phyloP scores from a whole-genome alignment of 2,329 filamentous ascomycete species.

The Alternaria burnsii region DNA sequence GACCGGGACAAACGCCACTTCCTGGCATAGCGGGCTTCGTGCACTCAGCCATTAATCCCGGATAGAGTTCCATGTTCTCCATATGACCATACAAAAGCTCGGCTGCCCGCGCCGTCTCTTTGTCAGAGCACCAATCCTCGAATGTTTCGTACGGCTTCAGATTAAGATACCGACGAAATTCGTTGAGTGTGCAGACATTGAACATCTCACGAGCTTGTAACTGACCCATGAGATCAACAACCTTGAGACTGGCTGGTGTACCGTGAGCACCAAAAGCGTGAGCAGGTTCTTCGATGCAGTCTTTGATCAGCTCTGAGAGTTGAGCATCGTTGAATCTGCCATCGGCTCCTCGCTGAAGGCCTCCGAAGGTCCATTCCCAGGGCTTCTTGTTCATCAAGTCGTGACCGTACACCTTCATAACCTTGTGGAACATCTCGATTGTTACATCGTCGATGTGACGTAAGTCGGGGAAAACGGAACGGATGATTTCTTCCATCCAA shows the following conservation, averaged over 20 bases:
- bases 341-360: constrained; percentile 69
- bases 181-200: constrained; percentile 81
- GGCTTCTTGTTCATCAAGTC: constrained; percentile 72
- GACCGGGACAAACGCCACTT: constrained; percentile 72
- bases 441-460: constrained; percentile 37
- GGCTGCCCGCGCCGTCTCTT: constrained; percentile 70
- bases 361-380: constrained; percentile 71
- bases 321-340: constrained; percentile 79
- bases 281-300: constrained; percentile 74
- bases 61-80: constrained; percentile 80
- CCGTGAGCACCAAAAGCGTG: constrained; percentile 65
- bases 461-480: constrained; percentile 38
- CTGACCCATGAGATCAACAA: constrained; percentile 81
- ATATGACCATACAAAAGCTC: constrained; percentile 71
- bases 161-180: constrained; percentile 82
- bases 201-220: constrained; percentile 74
- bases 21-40: constrained; percentile 74
- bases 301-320: constrained; percentile 72
- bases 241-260: constrained; percentile 74
- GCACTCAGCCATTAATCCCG: constrained; percentile 79
- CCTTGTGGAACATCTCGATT: constrained; percentile 50
- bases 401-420: constrained; percentile 48
- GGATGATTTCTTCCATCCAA: constrained; percentile 72
- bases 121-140: constrained; percentile 83
- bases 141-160: constrained; percentile 80